Base-by-base conservation (phyloP, 352 stramenopile genomes). In the Phytophthora constricta region DNA sequence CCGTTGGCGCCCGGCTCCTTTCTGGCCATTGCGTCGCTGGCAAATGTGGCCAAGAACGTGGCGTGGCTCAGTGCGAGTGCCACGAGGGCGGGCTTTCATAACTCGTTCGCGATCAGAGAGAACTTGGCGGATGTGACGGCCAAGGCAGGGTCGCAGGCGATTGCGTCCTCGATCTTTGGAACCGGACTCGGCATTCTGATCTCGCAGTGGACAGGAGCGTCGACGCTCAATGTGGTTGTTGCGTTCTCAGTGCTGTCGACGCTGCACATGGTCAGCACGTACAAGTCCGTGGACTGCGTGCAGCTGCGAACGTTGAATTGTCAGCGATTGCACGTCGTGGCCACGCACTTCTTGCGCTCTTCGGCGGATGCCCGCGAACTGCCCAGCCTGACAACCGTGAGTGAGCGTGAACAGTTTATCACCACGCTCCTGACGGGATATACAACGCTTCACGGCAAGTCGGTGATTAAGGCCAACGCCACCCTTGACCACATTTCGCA, bases 91-190 rank as follows among this genome's bases (percentile, higher is more conserved):
- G 90, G 90, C 7, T 96, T 99, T 58, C 96, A 99, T 78, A 96
- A 97, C 68, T 94, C 93, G 37, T 92, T 99, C 23, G 82, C 92
- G 19, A 74, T 85, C 26, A 68, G 70, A 41, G 86, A 93, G 51
- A 99, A 99, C 79, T 80, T 99, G 27, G 96, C 93, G 5, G 97
- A 99, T 79, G 84, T 99, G 22, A 99, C 97, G 13, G 97, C 94
- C 46, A 99, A 99, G 72, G 80, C 93, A 22, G 96, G 96, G 8
- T 97, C 92, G 7, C 97, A 99, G 77, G 85, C 77, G 22, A 98
- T 99, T 55, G 77, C 95, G 19, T 92, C 96, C n/a, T 98, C 88
- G 34, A 89, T 99, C 25, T 69, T 90, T 23, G 82, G 84, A 26
- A 92, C 84, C 0, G 82, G 79, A 2, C 64, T 92, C 3, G 84